Conservation (phyloP, 2,329 filamentous ascomycete species). For the Neoarthrinium moseri region DNA sequence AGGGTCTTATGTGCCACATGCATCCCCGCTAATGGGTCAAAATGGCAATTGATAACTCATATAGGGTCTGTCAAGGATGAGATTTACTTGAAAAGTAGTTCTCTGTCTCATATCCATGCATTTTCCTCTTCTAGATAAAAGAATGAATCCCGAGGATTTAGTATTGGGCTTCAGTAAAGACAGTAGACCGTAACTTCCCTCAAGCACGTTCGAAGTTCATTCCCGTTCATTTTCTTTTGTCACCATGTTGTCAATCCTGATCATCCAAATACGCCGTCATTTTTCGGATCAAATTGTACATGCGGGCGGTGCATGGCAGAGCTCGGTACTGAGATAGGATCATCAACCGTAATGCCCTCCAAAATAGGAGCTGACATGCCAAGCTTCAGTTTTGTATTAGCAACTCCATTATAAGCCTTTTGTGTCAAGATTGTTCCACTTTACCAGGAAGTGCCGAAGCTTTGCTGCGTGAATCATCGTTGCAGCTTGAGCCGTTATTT, state of each 20-base stretch:
- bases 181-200: no score
- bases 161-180: no score
- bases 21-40: not conserved
- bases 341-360: constrained; percentile 9
- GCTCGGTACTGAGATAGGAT: constrained; percentile 6
- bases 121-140: no score
- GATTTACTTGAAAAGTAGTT: no score
- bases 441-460: constrained; percentile 15
- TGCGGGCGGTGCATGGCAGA: constrained; percentile 12
- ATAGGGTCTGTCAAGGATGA: no score
- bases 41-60: no score
- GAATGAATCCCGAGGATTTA: no score
- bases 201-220: no score
- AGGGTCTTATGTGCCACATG: not conserved
- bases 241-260: no score
- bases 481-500: constrained; percentile 9
- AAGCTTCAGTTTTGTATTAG: not conserved
- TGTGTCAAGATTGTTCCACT: no score
- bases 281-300: constrained; percentile 14
- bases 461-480: constrained; percentile 16
- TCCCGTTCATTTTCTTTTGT: no score
- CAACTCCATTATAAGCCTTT: not conserved
- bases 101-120: no score
- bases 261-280: constrained; percentile 15
- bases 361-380: constrained; percentile 11